phyloP scores from a whole-genome alignment of 306 rosid species.

The Cucurbita argyrosperma region DNA sequence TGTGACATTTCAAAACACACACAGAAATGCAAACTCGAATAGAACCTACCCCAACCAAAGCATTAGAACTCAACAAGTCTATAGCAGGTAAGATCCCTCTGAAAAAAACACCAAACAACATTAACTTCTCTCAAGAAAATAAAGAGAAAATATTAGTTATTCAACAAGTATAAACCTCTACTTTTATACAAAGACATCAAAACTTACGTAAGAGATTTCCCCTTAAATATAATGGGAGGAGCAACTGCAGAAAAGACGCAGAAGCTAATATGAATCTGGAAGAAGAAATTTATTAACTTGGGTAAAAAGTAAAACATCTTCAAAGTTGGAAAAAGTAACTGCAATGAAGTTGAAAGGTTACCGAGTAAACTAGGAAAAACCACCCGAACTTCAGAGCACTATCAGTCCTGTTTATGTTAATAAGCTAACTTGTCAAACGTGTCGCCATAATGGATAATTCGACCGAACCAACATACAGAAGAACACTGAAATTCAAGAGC shows the following conservation, averaged over 20 bases:
- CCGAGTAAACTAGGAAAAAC: conserved; percentile 68
- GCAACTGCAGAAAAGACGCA: conserved; percentile 73
- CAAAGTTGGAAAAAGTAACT: conserved; percentile 8
- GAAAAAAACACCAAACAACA: conserved; percentile 21
- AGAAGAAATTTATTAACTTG: conserved; percentile 12
- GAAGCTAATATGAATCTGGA: conserved; percentile 72
- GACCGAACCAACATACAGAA: not conserved
- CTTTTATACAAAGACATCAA: not conserved
- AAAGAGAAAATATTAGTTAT: not conserved
- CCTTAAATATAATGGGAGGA: conserved; percentile 74
- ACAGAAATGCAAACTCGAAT: not conserved
- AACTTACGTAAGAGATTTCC: conserved; percentile 78
- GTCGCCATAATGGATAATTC: not conserved
- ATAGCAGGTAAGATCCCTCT: conserved; percentile 83
- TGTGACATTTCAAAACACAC: not conserved
- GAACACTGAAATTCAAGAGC: not conserved
- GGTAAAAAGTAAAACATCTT: conserved; percentile 8
- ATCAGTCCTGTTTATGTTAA: conserved; percentile 52
- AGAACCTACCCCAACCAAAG: conserved; percentile 50
- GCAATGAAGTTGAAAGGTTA: conserved; percentile 10
- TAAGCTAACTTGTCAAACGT: not conserved
- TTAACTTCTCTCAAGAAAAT: conserved; percentile 14
- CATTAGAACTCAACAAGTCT: conserved; percentile 30
- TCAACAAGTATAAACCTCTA: not conserved
- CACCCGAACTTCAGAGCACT: conserved; percentile 88